Evolutionary conservation across 768 basidiomycete species (phyloP), one percentile per base, ranked within the genome.

Genomic region (Hygrocybe punicea): DNA sequence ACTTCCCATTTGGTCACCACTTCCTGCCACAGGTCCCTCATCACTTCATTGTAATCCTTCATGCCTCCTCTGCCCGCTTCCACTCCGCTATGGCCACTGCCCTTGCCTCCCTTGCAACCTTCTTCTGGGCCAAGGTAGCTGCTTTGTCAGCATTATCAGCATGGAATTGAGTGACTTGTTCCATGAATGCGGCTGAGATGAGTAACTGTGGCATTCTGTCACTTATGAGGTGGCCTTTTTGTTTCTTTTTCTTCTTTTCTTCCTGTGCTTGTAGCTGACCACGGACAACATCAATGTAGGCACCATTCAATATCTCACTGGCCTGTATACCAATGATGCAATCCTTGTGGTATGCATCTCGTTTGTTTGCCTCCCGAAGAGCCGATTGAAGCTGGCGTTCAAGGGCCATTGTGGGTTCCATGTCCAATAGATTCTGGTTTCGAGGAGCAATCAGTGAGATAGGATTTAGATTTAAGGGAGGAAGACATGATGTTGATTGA

Each of bases 141-240:
- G 23, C 33, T 21, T 48, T 51, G 44, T 61, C 48, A 52, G 56
- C 49, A 49, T 61, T 52, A 24, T 36, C 34, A 3, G 25, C 34
- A 11, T 46, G 16, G 48, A 56, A 56, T 13, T 40, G 59, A 0
- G 16, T 53, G 2, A 58, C 59, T n/a, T 51, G 53, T 42, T 60
- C 58, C 36, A 60, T 62, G 53, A 69, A 69, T 4, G 62, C 59
- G 40, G 62, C 58, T 7, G 55, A 56, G 33, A 58, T 63, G 25
- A 71, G 58, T 29, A 71, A 60, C 9, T 52, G 47, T 16, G 65
- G 64, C 19, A 67, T 45, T 14, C 67, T 67, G 65, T 69, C 66
- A 17, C 60, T 62, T n/a, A 65, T 47, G 6, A 67, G 57, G 25
- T 58, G 57, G 4, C 55, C 61, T 35, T 60, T 59, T 53, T 60